Evolutionary conservation across 345 rosid genomes (phyloP).

Genomic region (Euphorbia pulcherrima): DNA sequence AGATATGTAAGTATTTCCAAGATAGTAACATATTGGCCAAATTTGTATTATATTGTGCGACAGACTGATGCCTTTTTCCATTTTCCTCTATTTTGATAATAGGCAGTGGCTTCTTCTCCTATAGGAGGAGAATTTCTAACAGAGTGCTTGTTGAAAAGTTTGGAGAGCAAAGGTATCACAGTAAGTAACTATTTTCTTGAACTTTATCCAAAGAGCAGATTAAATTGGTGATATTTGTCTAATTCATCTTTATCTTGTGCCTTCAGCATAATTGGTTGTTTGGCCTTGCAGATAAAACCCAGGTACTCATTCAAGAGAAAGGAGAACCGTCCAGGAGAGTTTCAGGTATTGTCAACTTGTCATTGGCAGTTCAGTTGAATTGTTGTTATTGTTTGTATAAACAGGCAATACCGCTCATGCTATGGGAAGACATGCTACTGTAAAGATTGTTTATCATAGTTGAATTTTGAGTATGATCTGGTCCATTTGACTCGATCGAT

Average conservation of each 20-base stretch:
- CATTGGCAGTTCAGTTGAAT: slow-evolving; percentile 1
- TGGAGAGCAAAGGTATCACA: slow-evolving; percentile 86
- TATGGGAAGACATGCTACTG: neutral
- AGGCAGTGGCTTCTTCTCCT: slow-evolving; percentile 82
- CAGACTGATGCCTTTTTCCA: neutral
- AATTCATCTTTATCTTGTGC: slow-evolving; percentile 5
- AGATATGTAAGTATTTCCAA: too few species aligned
- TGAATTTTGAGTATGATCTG: neutral
- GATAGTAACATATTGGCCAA: neutral
- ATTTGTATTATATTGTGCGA: neutral
- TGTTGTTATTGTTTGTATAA: neutral
- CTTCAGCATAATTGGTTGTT: slow-evolving; percentile 15
- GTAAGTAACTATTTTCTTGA: slow-evolving; percentile 41
- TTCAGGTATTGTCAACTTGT: slow-evolving; percentile 56
- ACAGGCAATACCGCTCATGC: neutral
- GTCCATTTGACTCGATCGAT: too few species aligned
- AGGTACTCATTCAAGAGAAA: slow-evolving; percentile 97
- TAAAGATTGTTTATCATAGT: neutral
- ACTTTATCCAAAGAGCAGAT: slow-evolving; percentile 8
- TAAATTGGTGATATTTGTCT: slow-evolving; percentile 1
- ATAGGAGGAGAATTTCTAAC: slow-evolving; percentile 94
- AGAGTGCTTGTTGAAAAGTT: slow-evolving; percentile 90
- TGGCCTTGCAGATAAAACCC: slow-evolving; percentile 72
- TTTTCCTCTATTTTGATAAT: slow-evolving; percentile 13
- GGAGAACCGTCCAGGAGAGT: slow-evolving; percentile 83